Base-by-base conservation (phyloP, 1,284 basidiomycete species). In the Boletus smithii region DNA sequence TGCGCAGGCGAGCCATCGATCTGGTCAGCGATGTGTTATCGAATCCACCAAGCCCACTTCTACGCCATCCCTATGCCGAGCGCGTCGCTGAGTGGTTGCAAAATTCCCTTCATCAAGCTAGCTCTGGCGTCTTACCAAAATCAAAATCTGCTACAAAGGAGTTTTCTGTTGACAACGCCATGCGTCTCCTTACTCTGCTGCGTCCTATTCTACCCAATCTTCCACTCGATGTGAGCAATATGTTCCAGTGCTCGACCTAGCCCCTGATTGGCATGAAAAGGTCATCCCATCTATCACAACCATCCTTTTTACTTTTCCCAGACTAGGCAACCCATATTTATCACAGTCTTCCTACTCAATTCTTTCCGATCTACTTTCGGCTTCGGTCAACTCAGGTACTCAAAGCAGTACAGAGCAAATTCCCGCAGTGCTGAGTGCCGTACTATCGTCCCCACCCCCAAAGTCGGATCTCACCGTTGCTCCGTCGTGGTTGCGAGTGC, bases 1-100 rank as follows among this genome's bases (percentile, higher is more conserved):
- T 99, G 39, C 83, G 97, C 48, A 94, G 85, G 69, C 82, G 86
- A 54, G 94, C 95, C 8, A 87, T 88, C 47, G 93, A 97, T 58
- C 80, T 91, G 18, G 78, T 99, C 33, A 78, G 77, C 53, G 85
- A 90, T 55, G 75, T 94, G 4, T 74, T 95, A 23, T 73, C 76
- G 5, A 76, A 77, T 11, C 91, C 93, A 13, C 87, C 91, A 1
- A 73, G 83, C 5, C 93, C 93, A 0, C 73, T 88, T 34, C 56
- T 80, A 5, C 72, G 78, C 8, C 95, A 98, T 71, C 94, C 95
- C 0, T 99, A 95, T 71, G 79, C 81, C 4, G 83, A 83, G 54
- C 79, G 77, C 55, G 89, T 86, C 14, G 81, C 85, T 13, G 85
- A 90, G 51, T 97, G 91, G 89, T 75, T 85, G 38, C 76, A 83